A percentile compares a stretch with the other conserved stretches of the same genome.
Conservation (phyloP, 257 asterid species). For the Solanum medicagineum region DNA sequence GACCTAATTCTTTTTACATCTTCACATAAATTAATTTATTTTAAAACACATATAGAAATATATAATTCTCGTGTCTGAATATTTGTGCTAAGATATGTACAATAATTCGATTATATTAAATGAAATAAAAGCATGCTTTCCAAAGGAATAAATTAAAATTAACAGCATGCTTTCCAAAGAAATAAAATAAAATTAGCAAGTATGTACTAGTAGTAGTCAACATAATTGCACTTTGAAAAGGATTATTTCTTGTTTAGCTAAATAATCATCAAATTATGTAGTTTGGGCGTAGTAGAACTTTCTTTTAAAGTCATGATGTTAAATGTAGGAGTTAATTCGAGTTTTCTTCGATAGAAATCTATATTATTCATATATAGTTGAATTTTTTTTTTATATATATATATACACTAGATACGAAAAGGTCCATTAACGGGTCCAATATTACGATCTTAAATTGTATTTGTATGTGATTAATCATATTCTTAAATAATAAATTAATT, state of each 20-base stretch:
- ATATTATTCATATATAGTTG: too few relatives aligned
- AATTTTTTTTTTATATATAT: too few relatives aligned
- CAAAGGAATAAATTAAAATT: not conserved
- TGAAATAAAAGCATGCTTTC: not conserved
- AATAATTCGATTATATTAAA: not conserved
- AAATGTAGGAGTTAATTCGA: not conserved
- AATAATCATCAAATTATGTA: not conserved
- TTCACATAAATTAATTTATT: not conserved
- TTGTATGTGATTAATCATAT: too few relatives aligned
- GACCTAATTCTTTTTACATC: not conserved
- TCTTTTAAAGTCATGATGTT: not conserved
- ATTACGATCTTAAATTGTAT: too few relatives aligned
- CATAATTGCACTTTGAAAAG: not conserved
- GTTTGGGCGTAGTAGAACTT: not conserved
- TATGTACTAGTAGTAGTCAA: not conserved
- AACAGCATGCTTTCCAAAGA: not conserved
- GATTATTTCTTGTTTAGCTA: not conserved
- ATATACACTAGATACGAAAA: too few relatives aligned
- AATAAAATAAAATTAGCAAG: not conserved
- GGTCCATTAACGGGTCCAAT: rapidly evolving
- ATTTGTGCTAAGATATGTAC: not conserved
- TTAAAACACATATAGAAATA: not conserved
- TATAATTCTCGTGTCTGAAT: not conserved
- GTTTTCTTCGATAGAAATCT: too few relatives aligned
- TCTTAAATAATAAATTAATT: too few relatives aligned